phyloP scores from a whole-genome alignment of 441 rosid species.

The Bruguiera hainesii region DNA sequence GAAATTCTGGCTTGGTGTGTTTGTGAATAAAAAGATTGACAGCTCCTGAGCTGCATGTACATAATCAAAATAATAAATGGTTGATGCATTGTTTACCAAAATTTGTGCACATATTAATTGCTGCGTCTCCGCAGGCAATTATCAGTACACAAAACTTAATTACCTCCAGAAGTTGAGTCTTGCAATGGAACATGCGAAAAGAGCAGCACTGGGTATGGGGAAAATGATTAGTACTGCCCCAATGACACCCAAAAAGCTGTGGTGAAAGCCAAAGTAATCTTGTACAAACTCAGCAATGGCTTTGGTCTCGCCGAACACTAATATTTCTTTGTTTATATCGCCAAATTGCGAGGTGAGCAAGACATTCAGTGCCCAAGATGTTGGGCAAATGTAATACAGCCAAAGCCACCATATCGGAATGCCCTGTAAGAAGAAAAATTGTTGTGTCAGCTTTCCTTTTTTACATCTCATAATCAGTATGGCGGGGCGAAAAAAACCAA shows the following conservation, averaged over 20 bases:
- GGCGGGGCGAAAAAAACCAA: too few species aligned
- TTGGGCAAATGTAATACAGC: conserved; percentile 51
- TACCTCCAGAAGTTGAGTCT: conserved; percentile 57
- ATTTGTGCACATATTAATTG: too few species aligned
- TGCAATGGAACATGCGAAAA: conserved; percentile 49
- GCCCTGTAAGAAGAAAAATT: conserved; percentile 28
- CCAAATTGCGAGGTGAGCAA: conserved; percentile 61
- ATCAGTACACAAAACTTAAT: conserved; percentile 12
- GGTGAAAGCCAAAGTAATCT: conserved; percentile 50
- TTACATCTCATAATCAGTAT: not conserved
- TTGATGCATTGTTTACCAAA: too few species aligned
- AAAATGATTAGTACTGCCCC: conserved; percentile 39
- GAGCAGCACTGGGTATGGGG: conserved; percentile 46
- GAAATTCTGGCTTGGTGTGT: too few species aligned
- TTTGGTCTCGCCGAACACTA: conserved; percentile 45
- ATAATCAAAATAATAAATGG: too few species aligned
- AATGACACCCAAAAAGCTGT: conserved; percentile 27
- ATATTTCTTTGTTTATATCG: conserved; percentile 36
- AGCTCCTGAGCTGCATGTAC: too few species aligned
- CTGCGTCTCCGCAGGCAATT: conserved; percentile 33
- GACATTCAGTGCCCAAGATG: conserved; percentile 65
- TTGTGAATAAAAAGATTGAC: too few species aligned
- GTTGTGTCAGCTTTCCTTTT: not conserved
- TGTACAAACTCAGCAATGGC: conserved; percentile 41
- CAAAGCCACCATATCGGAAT: conserved; percentile 78